Conservation (phyloP, 1,284 basidiomycete species). For the Somion occarium region DNA sequence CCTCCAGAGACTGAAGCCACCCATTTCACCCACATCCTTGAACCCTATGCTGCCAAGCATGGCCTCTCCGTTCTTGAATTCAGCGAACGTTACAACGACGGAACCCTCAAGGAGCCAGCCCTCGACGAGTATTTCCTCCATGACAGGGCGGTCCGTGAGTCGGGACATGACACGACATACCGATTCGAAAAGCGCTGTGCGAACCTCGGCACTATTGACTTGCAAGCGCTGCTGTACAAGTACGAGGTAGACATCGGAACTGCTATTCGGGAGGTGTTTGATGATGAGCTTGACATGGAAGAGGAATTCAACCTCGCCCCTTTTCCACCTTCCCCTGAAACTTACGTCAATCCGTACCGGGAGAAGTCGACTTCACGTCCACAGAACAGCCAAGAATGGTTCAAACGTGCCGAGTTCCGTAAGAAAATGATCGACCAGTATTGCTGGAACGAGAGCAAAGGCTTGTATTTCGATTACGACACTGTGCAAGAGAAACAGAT, state of each 20-base stretch:
- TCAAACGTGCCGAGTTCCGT: slow-evolving; percentile 79
- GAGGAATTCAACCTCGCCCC: slow-evolving; percentile 91
- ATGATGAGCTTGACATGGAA: slow-evolving; percentile 85
- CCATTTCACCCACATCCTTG: slow-evolving; percentile 96
- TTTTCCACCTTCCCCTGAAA: slow-evolving; percentile 82
- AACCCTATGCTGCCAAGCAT: slow-evolving; percentile 91
- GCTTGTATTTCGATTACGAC: slow-evolving; percentile 96
- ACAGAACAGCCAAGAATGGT: slow-evolving; percentile 87
- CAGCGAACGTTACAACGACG: slow-evolving; percentile 92
- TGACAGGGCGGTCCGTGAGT: slow-evolving; percentile 91
- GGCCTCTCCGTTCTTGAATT: slow-evolving; percentile 97
- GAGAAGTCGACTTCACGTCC: slow-evolving; percentile 57
- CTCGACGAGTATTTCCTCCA: slow-evolving; percentile 98
- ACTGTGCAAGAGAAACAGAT: slow-evolving; percentile 87
- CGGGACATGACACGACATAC: slow-evolving; percentile 97
- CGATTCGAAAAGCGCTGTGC: slow-evolving; percentile 96
- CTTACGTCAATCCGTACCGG: slow-evolving; percentile 59
- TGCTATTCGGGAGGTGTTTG: slow-evolving; percentile 92
- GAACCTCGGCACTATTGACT: slow-evolving; percentile 93
- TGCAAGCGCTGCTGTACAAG: slow-evolving; percentile 90
- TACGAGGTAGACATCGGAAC: slow-evolving; percentile 94
- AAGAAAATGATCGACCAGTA: slow-evolving; percentile 89
- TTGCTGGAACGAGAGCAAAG: slow-evolving; percentile 95
- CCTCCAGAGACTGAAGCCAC: slow-evolving; percentile 98
- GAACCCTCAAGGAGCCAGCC: slow-evolving; percentile 78